Conservation (phyloP, 106 monocot species). For the Alisma plantagoaquatica region DNA sequence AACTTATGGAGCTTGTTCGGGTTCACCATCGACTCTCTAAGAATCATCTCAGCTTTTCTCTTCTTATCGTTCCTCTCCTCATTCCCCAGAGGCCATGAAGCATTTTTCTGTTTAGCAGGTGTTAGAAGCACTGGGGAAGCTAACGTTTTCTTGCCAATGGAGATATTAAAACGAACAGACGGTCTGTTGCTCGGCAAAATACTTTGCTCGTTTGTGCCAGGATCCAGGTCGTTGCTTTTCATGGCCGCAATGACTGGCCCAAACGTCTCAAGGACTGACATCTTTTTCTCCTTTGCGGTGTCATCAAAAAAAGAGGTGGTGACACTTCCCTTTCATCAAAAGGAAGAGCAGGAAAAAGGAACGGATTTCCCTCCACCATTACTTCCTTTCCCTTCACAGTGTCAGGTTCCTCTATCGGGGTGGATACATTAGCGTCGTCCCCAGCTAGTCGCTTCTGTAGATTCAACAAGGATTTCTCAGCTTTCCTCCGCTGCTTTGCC, state of each 20-base stretch:
- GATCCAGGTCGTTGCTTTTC: constrained; percentile 28
- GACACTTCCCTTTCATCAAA: constrained; percentile 52
- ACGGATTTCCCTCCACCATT: constrained; percentile 35
- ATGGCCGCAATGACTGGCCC: constrained; percentile 56
- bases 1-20: constrained; percentile 77
- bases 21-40: constrained; percentile 91
- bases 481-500: constrained; percentile 63
- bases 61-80: constrained; percentile 95
- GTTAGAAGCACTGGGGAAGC: constrained; percentile 17
- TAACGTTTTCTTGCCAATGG: constrained; percentile 61
- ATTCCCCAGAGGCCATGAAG: constrained; percentile 49
- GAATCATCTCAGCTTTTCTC: constrained; percentile 77
- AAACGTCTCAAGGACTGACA: constrained; percentile 67
- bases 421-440: constrained; percentile 12
- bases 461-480: constrained; percentile 68
- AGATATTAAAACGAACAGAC: constrained; percentile 53
- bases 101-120: constrained; percentile 16
- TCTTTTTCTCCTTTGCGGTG: constrained; percentile 15
- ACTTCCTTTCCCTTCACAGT: constrained; percentile 41
- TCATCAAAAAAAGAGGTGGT: constrained; percentile 20
- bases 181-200: constrained; percentile 43
- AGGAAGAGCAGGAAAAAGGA: constrained; percentile 47
- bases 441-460: constrained; percentile 55
- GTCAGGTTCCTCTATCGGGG: constrained; percentile 5
- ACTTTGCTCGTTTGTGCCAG: constrained; percentile 8